Evolutionary conservation across 176 grass and related monocot genomes (phyloP), one percentile per base, ranked within the genome.

Genomic region (Ampelocalamus luodianensis): DNA sequence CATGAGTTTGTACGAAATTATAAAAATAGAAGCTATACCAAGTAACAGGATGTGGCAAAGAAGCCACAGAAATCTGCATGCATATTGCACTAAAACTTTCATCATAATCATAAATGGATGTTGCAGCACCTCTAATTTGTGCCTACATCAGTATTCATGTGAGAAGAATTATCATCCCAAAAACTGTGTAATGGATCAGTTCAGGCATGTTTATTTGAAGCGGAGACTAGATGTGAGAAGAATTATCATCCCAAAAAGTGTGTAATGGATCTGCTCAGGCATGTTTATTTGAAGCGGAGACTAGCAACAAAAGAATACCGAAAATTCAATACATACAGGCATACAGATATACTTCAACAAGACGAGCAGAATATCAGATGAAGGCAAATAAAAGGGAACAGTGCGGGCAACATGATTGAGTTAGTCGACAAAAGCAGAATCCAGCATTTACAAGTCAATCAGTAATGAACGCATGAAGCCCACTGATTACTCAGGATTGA

Each of bases 391-490:
- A 55, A 17, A 17, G 17, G 12, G 20, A 12, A 29, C 38, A 66
- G 37, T 26, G 24, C 34, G 14, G 62, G 49, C 74, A 74, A 74
- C 79, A 79, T 68, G 89, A 72, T 48, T 62, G 84, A 87, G 84
- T 84, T 84, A 84, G 70, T 74, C 65, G 18, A 79, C 61, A 74
- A 68, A 49, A 83, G 68, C 39, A 80, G 62, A 45, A 45, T 84
- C 44, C 85, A 91, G 80, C 69, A 91, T 91, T 79, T 91, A 91
- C 85, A 91, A 68, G 61, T 64, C 70, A 87, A 83, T 18, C 59
- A 54, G 74, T 23, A 87, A 70, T 29, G 74, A 68, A 83, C 59
- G 40, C 67, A 83, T 81, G 82, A 44, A 68, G 49, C 59, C 84
- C 23, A 37, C 50, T 36, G 42, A 74, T 60, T 72, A 83, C 72